phyloP scores from a whole-genome alignment of 805 yeast species.

The Candida manassasensis region DNA sequence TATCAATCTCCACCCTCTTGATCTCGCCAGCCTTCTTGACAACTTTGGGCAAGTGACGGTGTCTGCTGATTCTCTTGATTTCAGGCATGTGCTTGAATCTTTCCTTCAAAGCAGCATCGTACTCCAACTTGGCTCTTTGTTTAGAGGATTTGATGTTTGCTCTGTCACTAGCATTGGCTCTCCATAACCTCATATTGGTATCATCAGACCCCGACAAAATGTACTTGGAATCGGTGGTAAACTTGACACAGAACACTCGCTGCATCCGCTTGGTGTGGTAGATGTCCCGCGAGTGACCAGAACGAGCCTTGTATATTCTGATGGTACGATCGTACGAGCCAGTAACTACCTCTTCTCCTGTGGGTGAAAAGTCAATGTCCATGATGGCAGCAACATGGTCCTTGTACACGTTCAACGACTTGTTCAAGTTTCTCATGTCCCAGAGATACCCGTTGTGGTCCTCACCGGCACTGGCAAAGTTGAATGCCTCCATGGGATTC shows the following conservation, averaged over 20 bases:
- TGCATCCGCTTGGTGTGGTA: constrained; percentile 99
- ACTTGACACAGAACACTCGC: constrained; percentile 78
- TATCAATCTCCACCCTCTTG: constrained; percentile 66
- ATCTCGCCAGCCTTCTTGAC: constrained; percentile 88
- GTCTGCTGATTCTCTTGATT: constrained; percentile 81
- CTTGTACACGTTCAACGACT: constrained; percentile 80
- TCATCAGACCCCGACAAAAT: constrained; percentile 92
- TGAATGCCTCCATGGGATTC: constrained; percentile 98
- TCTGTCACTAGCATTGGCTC: constrained; percentile 81
- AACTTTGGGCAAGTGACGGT: constrained; percentile 84
- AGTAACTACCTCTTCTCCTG: constrained; percentile 93
- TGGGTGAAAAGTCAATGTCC: constrained; percentile 93
- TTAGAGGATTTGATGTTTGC: constrained; percentile 75
- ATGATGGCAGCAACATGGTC: constrained; percentile 95
- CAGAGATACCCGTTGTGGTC: constrained; percentile 93
- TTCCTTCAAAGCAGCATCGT: constrained; percentile 87
- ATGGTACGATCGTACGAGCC: constrained; percentile 94
- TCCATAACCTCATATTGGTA: constrained; percentile 92
- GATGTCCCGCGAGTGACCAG: constrained; percentile 91
- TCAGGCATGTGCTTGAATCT: constrained; percentile 96
- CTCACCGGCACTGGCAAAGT: constrained; percentile 87
- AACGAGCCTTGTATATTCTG: constrained; percentile 66
- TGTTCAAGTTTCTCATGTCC: constrained; percentile 90
- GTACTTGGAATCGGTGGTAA: constrained; percentile 84
- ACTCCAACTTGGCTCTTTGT: constrained; percentile 79